Percentiles rank a stretch among this genome's conserved stretches.
These are phyloP conservation scores for Quercus berberidifolia DNA, from an alignment of 306 rosid species.

Conservation along the genomic window DNA sequence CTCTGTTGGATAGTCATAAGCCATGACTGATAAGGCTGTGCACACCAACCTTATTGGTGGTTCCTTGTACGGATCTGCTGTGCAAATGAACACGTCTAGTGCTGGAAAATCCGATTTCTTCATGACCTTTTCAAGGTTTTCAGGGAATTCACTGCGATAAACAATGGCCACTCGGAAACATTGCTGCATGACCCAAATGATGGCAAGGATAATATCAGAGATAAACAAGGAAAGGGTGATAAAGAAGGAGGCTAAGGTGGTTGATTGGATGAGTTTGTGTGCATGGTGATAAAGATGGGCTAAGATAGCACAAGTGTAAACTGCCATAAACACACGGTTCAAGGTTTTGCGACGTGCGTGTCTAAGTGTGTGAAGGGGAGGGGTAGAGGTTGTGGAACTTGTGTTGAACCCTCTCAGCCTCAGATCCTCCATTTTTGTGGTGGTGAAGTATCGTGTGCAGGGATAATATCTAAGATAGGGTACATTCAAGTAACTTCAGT, in stretches of 20 bases:
- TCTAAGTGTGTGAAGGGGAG: conserved; percentile 17
- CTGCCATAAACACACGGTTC: conserved; percentile 23
- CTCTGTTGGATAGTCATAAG: conserved; percentile 32
- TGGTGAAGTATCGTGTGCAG: background rate
- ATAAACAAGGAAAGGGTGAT: conserved; percentile 26
- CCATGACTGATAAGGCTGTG: conserved; percentile 39
- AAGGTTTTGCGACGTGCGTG: conserved; percentile 10
- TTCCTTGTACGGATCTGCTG: conserved; percentile 42
- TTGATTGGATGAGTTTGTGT: conserved; percentile 11
- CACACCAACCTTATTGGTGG: conserved; percentile 37
- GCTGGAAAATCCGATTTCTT: conserved; percentile 17
- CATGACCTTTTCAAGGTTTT: background rate
- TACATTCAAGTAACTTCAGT: too few species aligned
- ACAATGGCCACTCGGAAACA: conserved; percentile 25
- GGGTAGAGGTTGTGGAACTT: background rate
- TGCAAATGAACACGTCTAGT: conserved; percentile 44
- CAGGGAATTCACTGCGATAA: conserved; percentile 23
- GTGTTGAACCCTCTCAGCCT: background rate
- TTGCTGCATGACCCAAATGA: conserved; percentile 21
- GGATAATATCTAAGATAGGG: too few species aligned
- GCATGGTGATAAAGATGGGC: conserved; percentile 24
- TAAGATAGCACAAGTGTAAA: conserved; percentile 25
- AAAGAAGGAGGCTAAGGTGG: conserved; percentile 18
- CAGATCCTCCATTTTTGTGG: background rate
- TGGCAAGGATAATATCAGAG: conserved; percentile 26